Evolutionary conservation across 2,329 filamentous ascomycete species (phyloP).

Genomic region (Pezicula radicicola): DNA sequence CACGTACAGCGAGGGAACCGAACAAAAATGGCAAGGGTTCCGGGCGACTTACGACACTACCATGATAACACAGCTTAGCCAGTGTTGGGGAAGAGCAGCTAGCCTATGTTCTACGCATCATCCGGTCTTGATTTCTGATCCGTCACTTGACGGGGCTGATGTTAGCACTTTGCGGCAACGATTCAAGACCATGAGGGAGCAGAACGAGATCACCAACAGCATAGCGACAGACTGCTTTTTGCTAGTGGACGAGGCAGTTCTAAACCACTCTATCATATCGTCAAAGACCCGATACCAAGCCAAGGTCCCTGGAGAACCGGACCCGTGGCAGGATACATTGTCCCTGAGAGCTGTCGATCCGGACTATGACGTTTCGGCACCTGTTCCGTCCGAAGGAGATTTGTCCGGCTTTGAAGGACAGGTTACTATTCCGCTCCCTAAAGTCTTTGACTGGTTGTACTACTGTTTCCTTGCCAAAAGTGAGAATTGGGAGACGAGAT

Average conservation of each 20-base stretch:
- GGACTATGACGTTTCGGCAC: not conserved
- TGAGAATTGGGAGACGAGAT: conserved; percentile 5
- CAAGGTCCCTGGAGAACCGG: not conserved
- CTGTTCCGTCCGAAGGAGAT: not conserved
- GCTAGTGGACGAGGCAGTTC: not conserved
- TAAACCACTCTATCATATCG: not conserved
- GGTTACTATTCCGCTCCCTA: conserved; percentile 5
- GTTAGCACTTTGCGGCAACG: not conserved
- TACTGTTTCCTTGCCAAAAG: conserved; percentile 1
- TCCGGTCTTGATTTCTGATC: not conserved
- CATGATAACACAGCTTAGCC: not conserved
- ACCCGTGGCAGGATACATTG: not conserved
- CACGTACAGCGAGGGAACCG: too few relatives aligned
- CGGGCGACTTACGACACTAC: not conserved
- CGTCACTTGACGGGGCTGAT: not conserved
- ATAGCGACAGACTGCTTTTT: not conserved
- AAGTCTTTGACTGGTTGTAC: conserved; percentile 2
- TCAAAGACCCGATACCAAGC: too few relatives aligned
- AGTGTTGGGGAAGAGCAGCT: not conserved
- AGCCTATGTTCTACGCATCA: not conserved
- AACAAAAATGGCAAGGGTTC: too few relatives aligned
- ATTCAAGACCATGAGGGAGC: not conserved
- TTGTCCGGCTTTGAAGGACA: not conserved
- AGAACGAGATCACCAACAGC: not conserved
- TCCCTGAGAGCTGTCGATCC: not conserved